Conservation (phyloP, 176 grass and related monocot species). For the Oryza officinalis region DNA sequence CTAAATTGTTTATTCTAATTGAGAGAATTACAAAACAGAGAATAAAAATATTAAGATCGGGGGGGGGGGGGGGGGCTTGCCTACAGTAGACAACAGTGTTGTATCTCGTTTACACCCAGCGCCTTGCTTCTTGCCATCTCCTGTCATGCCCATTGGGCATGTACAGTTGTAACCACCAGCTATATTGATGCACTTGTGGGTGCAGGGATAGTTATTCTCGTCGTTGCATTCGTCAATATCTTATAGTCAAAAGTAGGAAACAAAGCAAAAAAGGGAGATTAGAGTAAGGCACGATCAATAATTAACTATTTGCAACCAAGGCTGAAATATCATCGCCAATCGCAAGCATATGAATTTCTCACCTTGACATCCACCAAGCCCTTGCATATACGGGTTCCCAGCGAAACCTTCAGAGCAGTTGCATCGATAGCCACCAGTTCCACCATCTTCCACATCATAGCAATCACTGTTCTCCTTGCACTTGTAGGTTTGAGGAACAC, state of each 20-base stretch:
- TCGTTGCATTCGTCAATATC: conserved; percentile 45
- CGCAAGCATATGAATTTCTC: background rate
- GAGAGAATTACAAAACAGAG: background rate
- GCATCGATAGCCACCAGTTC: conserved; percentile 20
- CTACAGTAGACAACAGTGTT: background rate
- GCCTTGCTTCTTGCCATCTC: conserved; percentile 30
- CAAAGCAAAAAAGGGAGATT: background rate
- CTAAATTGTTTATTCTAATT: background rate
- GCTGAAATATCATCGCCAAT: background rate
- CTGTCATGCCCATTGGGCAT: conserved; percentile 25
- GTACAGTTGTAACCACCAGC: background rate
- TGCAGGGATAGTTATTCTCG: background rate
- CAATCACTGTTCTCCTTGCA: conserved; percentile 29
- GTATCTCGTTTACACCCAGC: background rate
- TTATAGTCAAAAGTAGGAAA: background rate
- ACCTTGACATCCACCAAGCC: conserved; percentile 34
- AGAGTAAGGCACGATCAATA: background rate
- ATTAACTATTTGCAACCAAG: background rate
- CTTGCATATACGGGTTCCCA: conserved; percentile 28
- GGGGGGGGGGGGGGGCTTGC: background rate
- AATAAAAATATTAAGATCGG: too few relatives aligned
- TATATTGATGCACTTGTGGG: conserved; percentile 22
- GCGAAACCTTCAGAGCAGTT: conserved; percentile 22
- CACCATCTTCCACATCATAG: background rate
- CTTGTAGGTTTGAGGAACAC: background rate